Base-by-base conservation (phyloP, 2,329 filamentous ascomycete genomes). In the Penicillium hordei region DNA sequence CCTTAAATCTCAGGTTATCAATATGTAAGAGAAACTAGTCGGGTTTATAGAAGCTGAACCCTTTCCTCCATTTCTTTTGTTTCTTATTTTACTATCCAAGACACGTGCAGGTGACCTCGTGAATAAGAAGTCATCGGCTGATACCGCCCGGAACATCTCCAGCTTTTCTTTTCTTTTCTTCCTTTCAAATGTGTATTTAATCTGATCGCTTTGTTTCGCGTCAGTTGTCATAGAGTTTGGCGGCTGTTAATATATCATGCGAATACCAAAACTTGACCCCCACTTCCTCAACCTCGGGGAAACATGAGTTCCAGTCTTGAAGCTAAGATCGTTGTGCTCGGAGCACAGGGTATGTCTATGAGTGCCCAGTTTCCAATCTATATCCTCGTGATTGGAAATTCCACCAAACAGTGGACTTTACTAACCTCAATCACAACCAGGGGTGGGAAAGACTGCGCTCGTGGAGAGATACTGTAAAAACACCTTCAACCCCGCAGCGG, bases 281-380 rank as follows among this genome's bases (percentile, higher is more conserved):
- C 62, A 64, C 60, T 60, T 65, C 62, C 60, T 63, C 50, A 67
- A 66, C 63, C 67, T 62, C 67, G 67, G 71, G 66, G 50, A 52
- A 52, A 68, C 64, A 80, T 79, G 78, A 78, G 75, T 65, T 78
- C 73, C 61, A 78, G 74, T 52, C 76, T 81, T 48, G 80, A 82
- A 70, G 80, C 80, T 54, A 82, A 82, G 68, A 79, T 82, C 46
- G 80, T 82, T 58, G 78, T 82, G 50, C 73, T 82, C 12, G 80
- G 80, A 64, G 76, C 78, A 42, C 80, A 81, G 70, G 79, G 79
- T 81, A 67, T 43, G 61, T 33, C 21, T 44, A 25, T 19, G 25
- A 44, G 5, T 21, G 4, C 12, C n/a, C 27, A 15, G 5, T 34
- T 33, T 25, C 2, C 7, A 33, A 25, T 25, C 5, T 46, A 17